Evolutionary conservation across 768 basidiomycete genomes (phyloP).

Genomic region (Tephrocybe rancida): DNA sequence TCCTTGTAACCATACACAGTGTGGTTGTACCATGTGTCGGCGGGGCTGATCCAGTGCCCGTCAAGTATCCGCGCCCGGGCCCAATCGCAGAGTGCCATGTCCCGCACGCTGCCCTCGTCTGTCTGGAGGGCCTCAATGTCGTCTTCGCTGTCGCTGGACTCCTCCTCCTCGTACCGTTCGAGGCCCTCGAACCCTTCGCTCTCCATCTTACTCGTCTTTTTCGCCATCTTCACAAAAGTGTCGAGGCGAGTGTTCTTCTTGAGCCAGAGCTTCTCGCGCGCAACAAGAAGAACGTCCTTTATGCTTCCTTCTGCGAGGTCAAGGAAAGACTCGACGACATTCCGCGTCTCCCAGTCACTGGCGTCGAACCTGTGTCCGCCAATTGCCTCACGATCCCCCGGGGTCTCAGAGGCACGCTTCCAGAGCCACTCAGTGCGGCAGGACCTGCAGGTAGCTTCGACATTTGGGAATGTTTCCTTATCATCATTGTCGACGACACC

Average conservation of each 20-base stretch:
- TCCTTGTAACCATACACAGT: conserved; percentile 37
- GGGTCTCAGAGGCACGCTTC: conserved; percentile 50
- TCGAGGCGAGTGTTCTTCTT: conserved; percentile 62
- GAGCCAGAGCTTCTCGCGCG: conserved; percentile 75
- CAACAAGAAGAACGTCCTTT: conserved; percentile 57
- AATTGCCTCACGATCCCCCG: conserved; percentile 57
- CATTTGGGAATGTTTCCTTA: conserved; percentile 63
- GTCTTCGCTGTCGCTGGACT: conserved; percentile 48
- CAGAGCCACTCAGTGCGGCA: conserved; percentile 72
- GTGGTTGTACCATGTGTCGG: conserved; percentile 64
- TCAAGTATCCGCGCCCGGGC: conserved; percentile 71
- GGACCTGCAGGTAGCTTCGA: conserved; percentile 66
- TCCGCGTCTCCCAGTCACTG: conserved; percentile 69
- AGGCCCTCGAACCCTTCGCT: conserved; percentile 11
- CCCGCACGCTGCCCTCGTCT: conserved; percentile 44
- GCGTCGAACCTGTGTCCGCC: conserved; percentile 43
- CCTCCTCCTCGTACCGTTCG: conserved; percentile 26
- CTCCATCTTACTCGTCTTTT: conserved; percentile 30
- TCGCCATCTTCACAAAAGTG: conserved; percentile 50
- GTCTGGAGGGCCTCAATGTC: conserved; percentile 43
- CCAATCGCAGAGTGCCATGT: conserved; percentile 72
- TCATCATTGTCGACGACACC: conserved; percentile 74
- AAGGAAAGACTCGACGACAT: conserved; percentile 69
- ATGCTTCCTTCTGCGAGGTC: conserved; percentile 75
- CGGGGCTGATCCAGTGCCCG: conserved; percentile 76